Conservation (phyloP, 2,329 filamentous ascomycete species). For the Ilyonectria sp. region DNA sequence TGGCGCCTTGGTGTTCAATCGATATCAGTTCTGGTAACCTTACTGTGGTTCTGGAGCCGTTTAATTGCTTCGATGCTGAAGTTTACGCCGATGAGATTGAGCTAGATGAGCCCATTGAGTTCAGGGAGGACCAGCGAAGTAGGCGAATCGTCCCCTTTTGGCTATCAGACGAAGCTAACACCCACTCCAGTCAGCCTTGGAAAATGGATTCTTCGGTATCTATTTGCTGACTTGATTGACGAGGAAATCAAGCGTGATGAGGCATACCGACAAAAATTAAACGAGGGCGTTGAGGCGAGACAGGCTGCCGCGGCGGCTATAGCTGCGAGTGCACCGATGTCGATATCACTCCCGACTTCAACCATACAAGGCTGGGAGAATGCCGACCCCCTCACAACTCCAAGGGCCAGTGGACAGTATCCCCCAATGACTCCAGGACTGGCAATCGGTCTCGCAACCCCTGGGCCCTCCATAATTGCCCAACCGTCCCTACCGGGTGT, state of each 20-base stretch:
- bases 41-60: conserved; percentile 91
- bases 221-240: conserved; percentile 91
- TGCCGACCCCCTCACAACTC: conserved; percentile 68
- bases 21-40: conserved; percentile 94
- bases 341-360: conserved; percentile 65
- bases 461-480: conserved; percentile 55
- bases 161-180: conserved; percentile 42
- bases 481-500: conserved; percentile 60
- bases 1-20: conserved; percentile 96
- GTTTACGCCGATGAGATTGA: conserved; percentile 94
- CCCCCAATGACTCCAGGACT: conserved; percentile 81
- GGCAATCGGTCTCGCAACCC: conserved; percentile 84
- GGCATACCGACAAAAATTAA: conserved; percentile 77
- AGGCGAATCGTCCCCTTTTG: conserved; percentile 52
- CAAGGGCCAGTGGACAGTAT: conserved; percentile 74
- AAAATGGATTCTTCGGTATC: conserved; percentile 94
- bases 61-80: conserved; percentile 97
- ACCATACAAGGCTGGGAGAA: conserved; percentile 55
- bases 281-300: conserved; percentile 73
- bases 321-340: conserved; percentile 71
- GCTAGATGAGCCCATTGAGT: conserved; percentile 81
- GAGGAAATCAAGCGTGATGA: conserved; percentile 91
- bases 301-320: conserved; percentile 59
- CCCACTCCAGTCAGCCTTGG: conserved; percentile 85
- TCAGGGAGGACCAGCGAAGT: conserved; percentile 95